phyloP scores from a whole-genome alignment of 2,329 filamentous ascomycete species.

The Cylindrodendrum hubeiense region DNA sequence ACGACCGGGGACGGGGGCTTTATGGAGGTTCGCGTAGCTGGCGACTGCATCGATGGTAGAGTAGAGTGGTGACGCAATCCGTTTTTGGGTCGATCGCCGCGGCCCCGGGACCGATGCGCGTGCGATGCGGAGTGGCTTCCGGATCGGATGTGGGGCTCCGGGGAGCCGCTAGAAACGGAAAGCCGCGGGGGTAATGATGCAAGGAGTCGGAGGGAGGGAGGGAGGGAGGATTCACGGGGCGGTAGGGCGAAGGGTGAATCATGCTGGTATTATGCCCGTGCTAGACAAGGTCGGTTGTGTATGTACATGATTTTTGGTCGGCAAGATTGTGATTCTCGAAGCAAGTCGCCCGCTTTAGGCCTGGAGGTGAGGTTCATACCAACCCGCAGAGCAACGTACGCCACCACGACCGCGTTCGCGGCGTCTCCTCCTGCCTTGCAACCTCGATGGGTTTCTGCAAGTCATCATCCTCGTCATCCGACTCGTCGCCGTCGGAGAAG shows the following conservation, averaged over 20 bases:
- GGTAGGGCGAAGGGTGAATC: background rate
- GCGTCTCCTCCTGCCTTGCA: background rate
- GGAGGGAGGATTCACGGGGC: background rate
- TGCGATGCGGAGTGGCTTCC: slow-evolving; percentile 16
- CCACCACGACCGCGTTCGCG: slow-evolving; percentile 37
- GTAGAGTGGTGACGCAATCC: slow-evolving; percentile 21
- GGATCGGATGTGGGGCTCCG: slow-evolving; percentile 26
- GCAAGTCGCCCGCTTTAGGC: background rate
- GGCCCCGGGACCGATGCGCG: slow-evolving; percentile 18
- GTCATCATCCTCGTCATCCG: slow-evolving; percentile 41
- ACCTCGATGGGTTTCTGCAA: slow-evolving; percentile 31
- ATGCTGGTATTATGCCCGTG: background rate
- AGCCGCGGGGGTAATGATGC: background rate
- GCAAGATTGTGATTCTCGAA: background rate
- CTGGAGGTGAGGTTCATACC: slow-evolving; percentile 25
- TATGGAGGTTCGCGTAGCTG: background rate
- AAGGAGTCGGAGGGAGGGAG: background rate
- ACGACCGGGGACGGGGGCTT: background rate
- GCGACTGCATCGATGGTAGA: background rate
- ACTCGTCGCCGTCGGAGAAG: slow-evolving; percentile 6
- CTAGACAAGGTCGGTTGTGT: background rate
- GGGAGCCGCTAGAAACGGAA: slow-evolving; percentile 15
- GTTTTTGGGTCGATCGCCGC: slow-evolving; percentile 9
- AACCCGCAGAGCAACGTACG: slow-evolving; percentile 45
- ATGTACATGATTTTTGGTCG: background rate